Evolutionary conservation across 2,329 filamentous ascomycete genomes (phyloP).

Genomic region (Nigrospora oryzae): DNA sequence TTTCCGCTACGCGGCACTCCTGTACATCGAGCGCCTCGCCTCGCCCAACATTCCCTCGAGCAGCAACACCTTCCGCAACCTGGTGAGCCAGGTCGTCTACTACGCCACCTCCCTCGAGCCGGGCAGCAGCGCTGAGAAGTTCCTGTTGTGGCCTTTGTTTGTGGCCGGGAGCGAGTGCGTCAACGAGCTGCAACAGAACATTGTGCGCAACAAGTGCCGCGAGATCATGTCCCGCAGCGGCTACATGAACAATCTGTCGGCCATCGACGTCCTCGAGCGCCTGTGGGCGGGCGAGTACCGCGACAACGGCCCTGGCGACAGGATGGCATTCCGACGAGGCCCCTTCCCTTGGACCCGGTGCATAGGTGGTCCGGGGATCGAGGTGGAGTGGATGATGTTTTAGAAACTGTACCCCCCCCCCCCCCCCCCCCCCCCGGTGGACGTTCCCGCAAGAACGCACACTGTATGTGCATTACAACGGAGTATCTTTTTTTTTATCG

Average conservation of each 20-base stretch:
- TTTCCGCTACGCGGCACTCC: constrained; percentile 79
- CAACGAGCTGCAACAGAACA: constrained; percentile 66
- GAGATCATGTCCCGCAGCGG: constrained; percentile 84
- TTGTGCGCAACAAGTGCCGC: constrained; percentile 71
- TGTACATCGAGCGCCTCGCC: constrained; percentile 84
- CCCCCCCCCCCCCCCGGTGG: too few relatives aligned
- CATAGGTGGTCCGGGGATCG: constrained; percentile 45
- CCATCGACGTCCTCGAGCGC: constrained; percentile 75
- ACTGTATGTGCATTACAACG: too few relatives aligned
- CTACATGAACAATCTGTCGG: constrained; percentile 88
- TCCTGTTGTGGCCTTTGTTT: constrained; percentile 88
- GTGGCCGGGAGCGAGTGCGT: constrained; percentile 85
- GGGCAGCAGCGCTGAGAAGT: constrained; percentile 70
- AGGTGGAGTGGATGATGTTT: constrained; percentile 62
- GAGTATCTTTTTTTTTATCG: too few relatives aligned
- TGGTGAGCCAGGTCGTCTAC: constrained; percentile 74
- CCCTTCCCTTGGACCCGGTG: constrained; percentile 52
- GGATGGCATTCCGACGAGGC: constrained; percentile 24
- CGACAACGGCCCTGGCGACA: constrained; percentile 20
- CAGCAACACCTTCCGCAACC: constrained; percentile 71
- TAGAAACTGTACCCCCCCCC: background rate
- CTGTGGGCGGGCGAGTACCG: constrained; percentile 60
- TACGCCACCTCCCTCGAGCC: constrained; percentile 74
- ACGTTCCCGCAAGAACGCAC: too few relatives aligned
- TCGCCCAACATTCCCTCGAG: constrained; percentile 65